Evolutionary conservation across 139 green algal species (phyloP).

Genomic region (Monoraphidium neglectum): DNA sequence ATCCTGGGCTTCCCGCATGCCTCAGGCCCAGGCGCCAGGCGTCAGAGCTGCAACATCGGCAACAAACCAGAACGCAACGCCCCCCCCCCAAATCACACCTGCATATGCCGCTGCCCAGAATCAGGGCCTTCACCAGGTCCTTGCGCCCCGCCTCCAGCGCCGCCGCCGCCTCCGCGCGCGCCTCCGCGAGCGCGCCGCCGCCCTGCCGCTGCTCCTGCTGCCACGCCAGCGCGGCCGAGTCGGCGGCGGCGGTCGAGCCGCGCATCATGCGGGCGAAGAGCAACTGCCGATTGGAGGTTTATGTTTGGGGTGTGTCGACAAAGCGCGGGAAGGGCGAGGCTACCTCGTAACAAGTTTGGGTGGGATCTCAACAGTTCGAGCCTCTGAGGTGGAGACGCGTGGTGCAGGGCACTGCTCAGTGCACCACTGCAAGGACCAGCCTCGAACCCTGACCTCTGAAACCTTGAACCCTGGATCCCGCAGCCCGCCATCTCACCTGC

Average conservation of each 20-base stretch:
- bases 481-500: constrained; percentile 17
- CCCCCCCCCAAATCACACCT: not conserved
- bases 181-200: not conserved
- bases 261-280: constrained; percentile 15
- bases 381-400: too few relatives aligned
- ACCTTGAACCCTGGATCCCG: not conserved
- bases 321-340: too few relatives aligned
- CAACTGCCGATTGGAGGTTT: not conserved
- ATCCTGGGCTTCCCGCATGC: too few relatives aligned
- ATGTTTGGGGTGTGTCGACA: too few relatives aligned
- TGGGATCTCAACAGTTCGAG: too few relatives aligned
- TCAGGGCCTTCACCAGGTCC: not conserved
- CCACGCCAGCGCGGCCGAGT: not conserved
- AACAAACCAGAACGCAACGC: too few relatives aligned
- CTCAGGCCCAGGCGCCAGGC: too few relatives aligned
- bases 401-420: too few relatives aligned
- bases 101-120: too few relatives aligned
- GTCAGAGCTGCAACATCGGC: too few relatives aligned
- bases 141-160: not conserved
- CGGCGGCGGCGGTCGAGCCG: constrained; percentile 4
- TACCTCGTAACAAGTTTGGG: too few relatives aligned
- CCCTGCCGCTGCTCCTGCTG: constrained; percentile 13
- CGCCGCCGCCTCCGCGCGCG: not conserved
- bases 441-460: not conserved
- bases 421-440: not conserved